Evolutionary conservation across 2,329 filamentous ascomycete genomes (phyloP).

Genomic region (Fusarium scirpi): DNA sequence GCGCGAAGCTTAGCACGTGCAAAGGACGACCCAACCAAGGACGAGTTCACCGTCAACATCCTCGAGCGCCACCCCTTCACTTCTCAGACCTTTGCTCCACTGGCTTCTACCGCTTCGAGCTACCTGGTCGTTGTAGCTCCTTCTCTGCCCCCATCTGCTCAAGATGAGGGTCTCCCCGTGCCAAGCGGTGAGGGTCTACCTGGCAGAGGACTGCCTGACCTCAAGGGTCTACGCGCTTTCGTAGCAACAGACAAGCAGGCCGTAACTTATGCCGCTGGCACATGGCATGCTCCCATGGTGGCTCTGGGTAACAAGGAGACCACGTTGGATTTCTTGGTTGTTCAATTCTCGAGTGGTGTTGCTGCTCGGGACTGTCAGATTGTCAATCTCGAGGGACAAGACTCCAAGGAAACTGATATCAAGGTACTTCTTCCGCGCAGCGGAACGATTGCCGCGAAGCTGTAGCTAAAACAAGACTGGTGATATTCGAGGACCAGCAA

Average conservation of each 20-base stretch:
- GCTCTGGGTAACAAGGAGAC: conserved; percentile 72
- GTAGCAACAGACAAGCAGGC: conserved; percentile 82
- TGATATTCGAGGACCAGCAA: conserved; percentile 29
- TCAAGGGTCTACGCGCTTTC: conserved; percentile 79
- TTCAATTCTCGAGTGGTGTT: conserved; percentile 89
- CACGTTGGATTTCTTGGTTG: conserved; percentile 86
- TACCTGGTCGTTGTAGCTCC: conserved; percentile 94
- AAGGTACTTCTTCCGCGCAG: conserved; percentile 47
- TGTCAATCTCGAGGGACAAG: conserved; percentile 59
- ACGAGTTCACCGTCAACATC: conserved; percentile 71
- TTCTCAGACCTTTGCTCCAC: conserved; percentile 90
- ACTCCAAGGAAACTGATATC: conserved; percentile 56
- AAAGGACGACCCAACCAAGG: conserved; percentile 17
- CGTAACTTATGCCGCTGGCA: conserved; percentile 91
- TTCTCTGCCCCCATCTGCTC: conserved; percentile 64
- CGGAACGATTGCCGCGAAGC: conserved; percentile 25
- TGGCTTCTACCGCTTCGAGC: conserved; percentile 64
- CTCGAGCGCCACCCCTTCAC: conserved; percentile 95
- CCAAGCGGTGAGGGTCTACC: conserved; percentile 58
- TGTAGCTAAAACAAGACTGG: conserved; percentile 20
- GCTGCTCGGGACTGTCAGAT: conserved; percentile 90
- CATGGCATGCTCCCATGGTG: conserved; percentile 97
- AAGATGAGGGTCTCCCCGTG: conserved; percentile 45
- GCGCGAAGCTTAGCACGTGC: conserved; percentile 47
- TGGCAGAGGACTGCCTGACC: conserved; percentile 77